Base-by-base conservation (phyloP, 352 stramenopile species). In the Globisporangium iwayamae region DNA sequence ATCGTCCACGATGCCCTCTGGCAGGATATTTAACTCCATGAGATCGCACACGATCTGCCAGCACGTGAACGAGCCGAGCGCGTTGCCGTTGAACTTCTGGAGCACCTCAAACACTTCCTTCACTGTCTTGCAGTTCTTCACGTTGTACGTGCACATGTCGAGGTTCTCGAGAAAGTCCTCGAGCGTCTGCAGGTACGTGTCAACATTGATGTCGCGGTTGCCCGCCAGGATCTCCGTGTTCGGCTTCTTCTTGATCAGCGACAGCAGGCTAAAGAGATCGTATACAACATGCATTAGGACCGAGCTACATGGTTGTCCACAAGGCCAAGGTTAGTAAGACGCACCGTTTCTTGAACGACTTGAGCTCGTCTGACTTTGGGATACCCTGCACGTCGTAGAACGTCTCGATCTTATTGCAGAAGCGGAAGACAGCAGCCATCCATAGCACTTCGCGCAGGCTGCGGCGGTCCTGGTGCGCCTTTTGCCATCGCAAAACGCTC, bases 51-150 rank as follows among this genome's bases (percentile, higher is more conserved):
- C 79, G 20, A 94, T 71, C 67, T 94, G 85, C 85, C 85, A 94
- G 64, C 85, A 90, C n/a, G 85, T 94, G 73, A 92, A 94, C 13
- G 85, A 91, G n/a, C 85, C 85, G 41, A 94, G 75, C 7, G 71
- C 80, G 45, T 93, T 91, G 62, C 80, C 60, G 56, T 82, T 66
- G 62, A 91, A 91, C 51, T 83, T 78, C 47, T 75, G 77, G 8
- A 94, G 77, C 43, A 73, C 72, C 22, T 87, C 71, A 62, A 94
- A 94, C 14, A 89, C 78, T 18, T 74, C 65, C 18, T 83, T 74
- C 8, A 78, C 75, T 18, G 67, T 82, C 50, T 61, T 65, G 60
- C 74, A 81, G 18, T 70, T 66, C 66, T 87, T 90, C 22, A 92
- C 66, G 1, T 75, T 64, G 53, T 81, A 71, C 59, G 85, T 89